These are phyloP conservation scores for Phallus indusiatus DNA, from an alignment of 768 basidiomycete genomes.

Conservation along the genomic window DNA sequence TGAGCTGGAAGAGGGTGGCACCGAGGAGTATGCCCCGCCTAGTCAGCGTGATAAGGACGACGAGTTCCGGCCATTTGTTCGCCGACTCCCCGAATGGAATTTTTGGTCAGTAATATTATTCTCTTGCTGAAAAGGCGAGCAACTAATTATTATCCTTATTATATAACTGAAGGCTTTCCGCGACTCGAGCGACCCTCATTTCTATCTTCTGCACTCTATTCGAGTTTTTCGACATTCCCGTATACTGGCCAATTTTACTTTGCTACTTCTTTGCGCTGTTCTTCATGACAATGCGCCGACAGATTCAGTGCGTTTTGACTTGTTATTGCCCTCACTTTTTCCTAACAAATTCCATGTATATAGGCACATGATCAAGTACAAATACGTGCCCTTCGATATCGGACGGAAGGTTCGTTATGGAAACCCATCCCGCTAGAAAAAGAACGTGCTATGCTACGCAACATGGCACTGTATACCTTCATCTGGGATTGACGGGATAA, in stretches of 20 bases:
- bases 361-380: constrained; percentile 99
- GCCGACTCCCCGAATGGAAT: constrained; percentile 93
- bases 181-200: constrained; percentile 81
- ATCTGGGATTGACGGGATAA: no score
- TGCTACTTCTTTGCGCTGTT: constrained; percentile 96
- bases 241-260: constrained; percentile 98
- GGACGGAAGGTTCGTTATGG: constrained; percentile 90
- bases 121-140: constrained; percentile 1
- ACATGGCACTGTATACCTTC: no score
- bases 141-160: not conserved
- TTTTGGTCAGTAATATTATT: constrained; percentile 57
- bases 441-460: not conserved
- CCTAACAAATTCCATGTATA: not conserved
- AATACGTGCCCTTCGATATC: constrained; percentile 91
- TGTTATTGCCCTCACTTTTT: constrained; percentile 1
- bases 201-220: constrained; percentile 76
- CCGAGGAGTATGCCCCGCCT: constrained; percentile 48
- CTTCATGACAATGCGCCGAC: constrained; percentile 88
- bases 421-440: constrained; percentile 11
- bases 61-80: constrained; percentile 94
- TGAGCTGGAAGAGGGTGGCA: constrained; percentile 90
- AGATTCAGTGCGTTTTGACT: constrained; percentile 70
- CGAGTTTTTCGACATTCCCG: constrained; percentile 86
- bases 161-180: constrained; percentile 57
- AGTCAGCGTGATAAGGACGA: constrained; percentile 57